These are phyloP conservation scores for Rosellinia necatrix DNA, from an alignment of 2,329 filamentous ascomycete genomes.

Conservation along the genomic window DNA sequence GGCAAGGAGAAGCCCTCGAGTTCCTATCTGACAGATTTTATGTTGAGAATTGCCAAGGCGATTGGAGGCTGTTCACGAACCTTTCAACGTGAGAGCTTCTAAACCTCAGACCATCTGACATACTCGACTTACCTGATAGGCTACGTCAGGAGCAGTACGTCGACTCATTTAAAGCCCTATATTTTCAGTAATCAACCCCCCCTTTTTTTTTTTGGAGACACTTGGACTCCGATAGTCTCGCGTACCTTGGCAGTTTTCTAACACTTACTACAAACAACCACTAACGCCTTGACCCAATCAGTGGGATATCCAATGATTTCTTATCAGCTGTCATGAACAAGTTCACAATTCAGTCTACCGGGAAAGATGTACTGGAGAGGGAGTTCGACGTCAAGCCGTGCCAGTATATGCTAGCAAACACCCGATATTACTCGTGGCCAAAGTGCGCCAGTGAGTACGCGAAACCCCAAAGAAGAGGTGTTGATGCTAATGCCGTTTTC, in stretches of 20 bases:
- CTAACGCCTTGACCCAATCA: neutral
- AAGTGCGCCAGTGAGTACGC: slow-evolving; percentile 48
- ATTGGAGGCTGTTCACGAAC: slow-evolving; percentile 43
- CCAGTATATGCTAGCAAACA: slow-evolving; percentile 47
- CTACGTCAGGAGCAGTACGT: slow-evolving; percentile 43
- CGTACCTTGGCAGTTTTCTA: neutral
- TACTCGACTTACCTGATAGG: slow-evolving; percentile 48
- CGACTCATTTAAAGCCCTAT: too few relatives aligned
- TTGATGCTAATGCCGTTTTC: neutral
- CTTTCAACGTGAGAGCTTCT: slow-evolving; percentile 50
- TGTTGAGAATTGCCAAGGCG: slow-evolving; percentile 38
- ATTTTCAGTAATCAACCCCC: too few relatives aligned
- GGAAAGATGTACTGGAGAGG: slow-evolving; percentile 45
- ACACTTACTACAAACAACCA: neutral
- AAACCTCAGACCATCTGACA: slow-evolving; percentile 46
- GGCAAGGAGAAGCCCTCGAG: slow-evolving; percentile 32
- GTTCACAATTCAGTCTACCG: slow-evolving; percentile 47
- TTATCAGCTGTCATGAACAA: slow-evolving; percentile 40
- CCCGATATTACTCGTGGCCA: slow-evolving; percentile 55
- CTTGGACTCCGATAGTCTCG: neutral
- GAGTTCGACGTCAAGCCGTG: slow-evolving; percentile 41
- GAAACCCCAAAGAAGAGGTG: neutral
- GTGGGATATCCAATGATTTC: slow-evolving; percentile 45
- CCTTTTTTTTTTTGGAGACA: too few relatives aligned
- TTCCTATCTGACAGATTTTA: slow-evolving; percentile 41